These are phyloP conservation scores for Babesia microti DNA, from an alignment of 169 alveolate species.

Conservation along the genomic window DNA sequence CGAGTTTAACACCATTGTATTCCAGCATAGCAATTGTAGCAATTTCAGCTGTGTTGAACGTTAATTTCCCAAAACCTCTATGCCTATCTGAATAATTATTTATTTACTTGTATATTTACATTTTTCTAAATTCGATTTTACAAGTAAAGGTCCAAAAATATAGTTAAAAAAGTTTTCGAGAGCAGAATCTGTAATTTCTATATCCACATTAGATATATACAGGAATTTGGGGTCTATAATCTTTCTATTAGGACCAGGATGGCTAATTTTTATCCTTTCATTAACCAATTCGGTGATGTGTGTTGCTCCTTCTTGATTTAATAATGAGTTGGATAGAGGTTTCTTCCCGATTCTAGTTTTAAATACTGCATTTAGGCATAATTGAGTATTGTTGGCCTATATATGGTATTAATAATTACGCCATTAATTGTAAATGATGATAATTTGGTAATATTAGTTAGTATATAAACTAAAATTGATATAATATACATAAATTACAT, in stretches of 20 bases:
- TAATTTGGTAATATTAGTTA: too few relatives aligned
- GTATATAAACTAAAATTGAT: too few relatives aligned
- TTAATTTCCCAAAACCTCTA: conserved; percentile 54
- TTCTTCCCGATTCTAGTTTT: conserved; percentile 29
- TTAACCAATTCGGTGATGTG: conserved; percentile 37
- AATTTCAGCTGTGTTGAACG: conserved; percentile 53
- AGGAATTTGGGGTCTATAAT: conserved; percentile 41
- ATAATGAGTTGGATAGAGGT: conserved; percentile 32
- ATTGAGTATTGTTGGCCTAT: too few relatives aligned
- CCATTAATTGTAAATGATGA: too few relatives aligned
- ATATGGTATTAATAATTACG: too few relatives aligned
- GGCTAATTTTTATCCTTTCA: conserved; percentile 26
- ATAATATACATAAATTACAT: too few relatives aligned
- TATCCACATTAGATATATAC: conserved; percentile 33
- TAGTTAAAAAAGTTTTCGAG: conserved; percentile 35
- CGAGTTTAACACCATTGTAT: conserved; percentile 54
- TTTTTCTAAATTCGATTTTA: conserved; percentile 20
- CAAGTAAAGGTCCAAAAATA: conserved; percentile 39
- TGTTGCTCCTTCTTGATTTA: conserved; percentile 19
- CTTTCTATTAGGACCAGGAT: conserved; percentile 10
- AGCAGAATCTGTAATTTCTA: conserved; percentile 41
- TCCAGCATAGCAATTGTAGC: conserved; percentile 52
- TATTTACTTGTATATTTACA: conserved; percentile 33
- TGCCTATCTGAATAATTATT: conserved; percentile 38
- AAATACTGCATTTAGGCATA: too few relatives aligned